Percentiles rank a stretch among this genome's conserved stretches.
phyloP scores from a whole-genome alignment of 1,284 basidiomycete genomes.

The Pseudozyma thailandica region DNA sequence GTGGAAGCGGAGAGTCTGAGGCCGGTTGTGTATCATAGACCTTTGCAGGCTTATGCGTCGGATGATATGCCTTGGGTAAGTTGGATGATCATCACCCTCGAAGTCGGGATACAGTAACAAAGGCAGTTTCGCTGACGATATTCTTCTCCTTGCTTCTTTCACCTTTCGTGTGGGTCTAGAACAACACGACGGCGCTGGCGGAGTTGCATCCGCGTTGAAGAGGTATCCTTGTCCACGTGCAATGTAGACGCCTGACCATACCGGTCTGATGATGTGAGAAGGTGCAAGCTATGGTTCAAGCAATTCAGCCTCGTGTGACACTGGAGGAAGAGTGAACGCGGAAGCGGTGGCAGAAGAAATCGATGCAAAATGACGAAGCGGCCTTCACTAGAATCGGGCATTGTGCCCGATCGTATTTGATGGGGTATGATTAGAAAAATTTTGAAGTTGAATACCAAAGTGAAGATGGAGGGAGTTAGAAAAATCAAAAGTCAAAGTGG shows the following conservation, averaged over 20 bases:
- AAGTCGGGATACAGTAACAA: too few species aligned
- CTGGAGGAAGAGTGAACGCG: too few species aligned
- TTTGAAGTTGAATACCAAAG: constrained; percentile 3
- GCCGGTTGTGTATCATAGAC: constrained; percentile 52
- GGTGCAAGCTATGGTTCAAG: too few species aligned
- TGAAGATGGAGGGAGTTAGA: background rate
- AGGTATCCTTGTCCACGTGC: background rate
- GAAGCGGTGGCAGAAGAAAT: too few species aligned
- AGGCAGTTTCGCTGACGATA: background rate
- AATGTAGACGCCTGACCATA: too few species aligned
- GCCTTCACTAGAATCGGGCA: too few species aligned
- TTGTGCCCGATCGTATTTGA: background rate
- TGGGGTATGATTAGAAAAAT: constrained; percentile 11
- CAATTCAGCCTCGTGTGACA: too few species aligned
- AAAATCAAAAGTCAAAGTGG: constrained; percentile 2
- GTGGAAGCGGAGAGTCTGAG: constrained; percentile 30
- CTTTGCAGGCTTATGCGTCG: constrained; percentile 34
- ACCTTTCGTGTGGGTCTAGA: background rate
- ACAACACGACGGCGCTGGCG: background rate
- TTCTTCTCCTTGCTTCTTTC: background rate
- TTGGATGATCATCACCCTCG: constrained; percentile 4
- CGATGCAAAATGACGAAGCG: too few species aligned
- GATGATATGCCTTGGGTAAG: constrained; percentile 56
- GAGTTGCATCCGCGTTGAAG: background rate
- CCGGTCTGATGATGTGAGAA: too few species aligned